Conservation (phyloP, 83 land plant genomes). For the Picea engelmannii region DNA sequence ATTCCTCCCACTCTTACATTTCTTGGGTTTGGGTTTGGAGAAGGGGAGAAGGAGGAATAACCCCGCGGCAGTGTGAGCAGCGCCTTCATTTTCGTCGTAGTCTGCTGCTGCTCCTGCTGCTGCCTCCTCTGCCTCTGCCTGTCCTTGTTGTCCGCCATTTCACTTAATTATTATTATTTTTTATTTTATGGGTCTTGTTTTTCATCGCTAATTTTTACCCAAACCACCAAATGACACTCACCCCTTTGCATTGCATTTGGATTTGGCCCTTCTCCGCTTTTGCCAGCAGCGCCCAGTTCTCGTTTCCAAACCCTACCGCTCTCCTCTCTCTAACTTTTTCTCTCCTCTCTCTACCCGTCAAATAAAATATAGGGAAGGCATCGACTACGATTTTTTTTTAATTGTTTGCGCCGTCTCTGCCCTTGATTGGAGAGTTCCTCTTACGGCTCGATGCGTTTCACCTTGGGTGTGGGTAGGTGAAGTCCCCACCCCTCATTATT, state of each 20-base stretch:
- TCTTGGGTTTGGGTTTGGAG: neutral
- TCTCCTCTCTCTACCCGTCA: slow-evolving; percentile 1
- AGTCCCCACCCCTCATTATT: too few species aligned
- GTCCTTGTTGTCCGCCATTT: slow-evolving; percentile 20
- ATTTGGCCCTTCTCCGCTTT: neutral
- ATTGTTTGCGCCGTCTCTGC: too few species aligned
- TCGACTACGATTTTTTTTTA: too few species aligned
- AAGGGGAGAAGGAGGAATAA: neutral
- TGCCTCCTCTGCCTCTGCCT: slow-evolving; percentile 15
- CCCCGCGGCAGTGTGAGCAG: neutral
- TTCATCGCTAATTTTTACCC: neutral
- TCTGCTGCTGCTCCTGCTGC: slow-evolving; percentile 13
- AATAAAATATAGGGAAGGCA: too few species aligned
- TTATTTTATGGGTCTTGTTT: neutral
- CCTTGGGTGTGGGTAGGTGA: too few species aligned
- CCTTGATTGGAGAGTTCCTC: too few species aligned
- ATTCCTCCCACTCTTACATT: neutral
- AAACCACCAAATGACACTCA: neutral
- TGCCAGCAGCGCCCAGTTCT: neutral
- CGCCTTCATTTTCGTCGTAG: slow-evolving; percentile 7
- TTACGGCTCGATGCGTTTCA: too few species aligned
- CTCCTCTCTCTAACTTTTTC: neutral
- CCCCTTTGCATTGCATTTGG: neutral
- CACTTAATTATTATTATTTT: slow-evolving; percentile 4
- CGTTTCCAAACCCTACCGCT: slow-evolving; percentile 1